Evolutionary conservation across 176 grass and related monocot species (phyloP).

Genomic region (Triticum turgidum): DNA sequence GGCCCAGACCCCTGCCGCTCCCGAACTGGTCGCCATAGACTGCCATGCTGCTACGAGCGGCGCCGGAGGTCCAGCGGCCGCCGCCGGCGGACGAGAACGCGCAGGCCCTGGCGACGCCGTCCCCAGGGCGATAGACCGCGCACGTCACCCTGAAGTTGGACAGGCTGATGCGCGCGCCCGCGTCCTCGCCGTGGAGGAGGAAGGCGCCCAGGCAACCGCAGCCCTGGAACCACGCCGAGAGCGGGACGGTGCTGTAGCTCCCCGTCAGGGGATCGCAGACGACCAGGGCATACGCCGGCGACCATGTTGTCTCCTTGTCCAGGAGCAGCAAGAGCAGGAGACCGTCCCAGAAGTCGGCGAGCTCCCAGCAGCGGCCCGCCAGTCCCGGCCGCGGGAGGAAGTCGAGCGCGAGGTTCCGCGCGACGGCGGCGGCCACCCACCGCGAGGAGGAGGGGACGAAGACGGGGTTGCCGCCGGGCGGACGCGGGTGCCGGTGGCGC

Average conservation of each 20-base stretch:
- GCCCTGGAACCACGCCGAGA: not conserved
- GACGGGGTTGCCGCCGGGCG: not conserved
- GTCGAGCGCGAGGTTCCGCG: not conserved
- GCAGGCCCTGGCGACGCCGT: not conserved
- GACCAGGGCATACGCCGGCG: not conserved
- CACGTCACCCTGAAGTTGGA: not conserved
- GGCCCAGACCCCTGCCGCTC: no score
- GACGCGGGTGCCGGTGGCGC: not conserved
- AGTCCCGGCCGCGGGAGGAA: not conserved
- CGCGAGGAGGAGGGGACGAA: not conserved
- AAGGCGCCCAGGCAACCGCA: not conserved
- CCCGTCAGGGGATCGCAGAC: not conserved
- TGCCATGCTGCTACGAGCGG: not conserved
- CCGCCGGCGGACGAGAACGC: not conserved
- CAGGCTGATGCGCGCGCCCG: not conserved
- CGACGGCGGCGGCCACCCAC: not conserved
- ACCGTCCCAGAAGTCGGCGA: not conserved
- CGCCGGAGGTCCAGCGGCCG: not conserved
- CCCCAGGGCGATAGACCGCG: not conserved
- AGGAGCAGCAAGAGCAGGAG: not conserved
- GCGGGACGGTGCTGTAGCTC: not conserved
- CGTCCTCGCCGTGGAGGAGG: not conserved
- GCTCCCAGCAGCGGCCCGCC: not conserved
- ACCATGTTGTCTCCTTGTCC: no score
- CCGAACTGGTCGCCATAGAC: no score